Evolutionary conservation across 2,329 filamentous ascomycete species (phyloP).

Genomic region (Aspergillus neotritici): DNA sequence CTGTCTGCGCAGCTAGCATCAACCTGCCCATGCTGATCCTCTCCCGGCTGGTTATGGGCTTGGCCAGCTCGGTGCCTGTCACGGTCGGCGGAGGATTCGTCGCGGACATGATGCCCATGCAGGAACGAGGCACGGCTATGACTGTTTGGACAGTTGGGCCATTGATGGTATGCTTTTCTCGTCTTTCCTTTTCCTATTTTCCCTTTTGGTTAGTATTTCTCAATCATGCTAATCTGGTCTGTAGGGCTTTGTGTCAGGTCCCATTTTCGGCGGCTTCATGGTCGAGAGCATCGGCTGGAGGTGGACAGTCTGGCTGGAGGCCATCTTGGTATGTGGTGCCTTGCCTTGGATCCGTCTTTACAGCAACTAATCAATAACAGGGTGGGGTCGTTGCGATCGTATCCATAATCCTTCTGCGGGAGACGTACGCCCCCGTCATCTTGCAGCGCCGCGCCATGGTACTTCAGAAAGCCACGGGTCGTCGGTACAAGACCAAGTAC

Average conservation of each 20-base stretch:
- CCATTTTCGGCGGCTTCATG: constrained; percentile 40
- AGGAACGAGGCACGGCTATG: constrained; percentile 48
- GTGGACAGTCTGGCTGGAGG: constrained; percentile 49
- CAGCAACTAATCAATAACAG: constrained; percentile 3
- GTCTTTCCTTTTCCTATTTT: too few species aligned
- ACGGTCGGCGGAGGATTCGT: constrained; percentile 49
- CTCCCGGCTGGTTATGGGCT: constrained; percentile 47
- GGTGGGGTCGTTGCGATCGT: constrained; percentile 8
- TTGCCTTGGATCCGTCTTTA: neutral
- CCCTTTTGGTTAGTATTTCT: too few species aligned
- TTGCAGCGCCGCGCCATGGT: constrained; percentile 6
- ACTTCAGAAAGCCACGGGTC: constrained; percentile 9
- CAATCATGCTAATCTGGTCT: too few species aligned
- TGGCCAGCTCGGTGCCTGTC: constrained; percentile 44
- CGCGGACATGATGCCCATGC: constrained; percentile 46
- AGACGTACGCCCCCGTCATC: constrained; percentile 10
- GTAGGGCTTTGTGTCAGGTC: constrained; percentile 13
- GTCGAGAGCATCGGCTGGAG: constrained; percentile 41
- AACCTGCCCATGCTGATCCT: constrained; percentile 48
- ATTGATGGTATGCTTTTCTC: constrained; percentile 29
- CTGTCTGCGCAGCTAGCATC: constrained; percentile 58
- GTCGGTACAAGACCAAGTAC: constrained; percentile 3
- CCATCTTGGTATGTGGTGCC: constrained; percentile 39
- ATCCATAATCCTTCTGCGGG: constrained; percentile 7
- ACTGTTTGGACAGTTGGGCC: constrained; percentile 47